Conservation (phyloP, 768 basidiomycete genomes). For the Suillus plorans region DNA sequence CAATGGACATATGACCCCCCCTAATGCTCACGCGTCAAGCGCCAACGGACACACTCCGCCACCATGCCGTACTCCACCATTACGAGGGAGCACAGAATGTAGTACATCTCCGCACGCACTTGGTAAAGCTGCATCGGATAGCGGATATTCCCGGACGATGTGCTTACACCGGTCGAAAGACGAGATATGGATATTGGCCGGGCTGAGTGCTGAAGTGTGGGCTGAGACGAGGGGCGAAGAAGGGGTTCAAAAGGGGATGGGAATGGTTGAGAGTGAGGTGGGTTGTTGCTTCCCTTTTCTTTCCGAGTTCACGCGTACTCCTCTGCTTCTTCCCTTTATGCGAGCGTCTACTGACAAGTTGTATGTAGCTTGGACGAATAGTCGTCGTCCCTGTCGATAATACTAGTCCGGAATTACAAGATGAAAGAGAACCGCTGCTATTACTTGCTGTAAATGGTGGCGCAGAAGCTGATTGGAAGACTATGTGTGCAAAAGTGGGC, state of each 20-base stretch:
- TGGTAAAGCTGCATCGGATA: not conserved
- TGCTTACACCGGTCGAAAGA: slow-evolving; percentile 55
- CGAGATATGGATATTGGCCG: slow-evolving; percentile 69
- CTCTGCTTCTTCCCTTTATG: not conserved
- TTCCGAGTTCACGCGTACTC: slow-evolving; percentile 1
- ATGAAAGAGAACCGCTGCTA: slow-evolving; percentile 53
- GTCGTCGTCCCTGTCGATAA: slow-evolving; percentile 61
- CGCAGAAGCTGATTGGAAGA: slow-evolving; percentile 62
- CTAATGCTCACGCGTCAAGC: not conserved
- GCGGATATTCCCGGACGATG: not conserved
- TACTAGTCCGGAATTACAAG: slow-evolving; percentile 23
- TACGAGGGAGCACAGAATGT: not conserved
- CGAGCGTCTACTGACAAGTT: not conserved
- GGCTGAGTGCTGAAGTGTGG: slow-evolving; percentile 76
- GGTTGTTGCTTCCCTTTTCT: slow-evolving; percentile 16
- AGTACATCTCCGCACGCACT: too few relatives aligned
- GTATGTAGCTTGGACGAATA: slow-evolving; percentile 64
- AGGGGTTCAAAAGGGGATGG: slow-evolving; percentile 23
- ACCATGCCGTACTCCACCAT: not conserved
- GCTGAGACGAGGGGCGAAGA: slow-evolving; percentile 63
- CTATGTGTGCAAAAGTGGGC: slow-evolving; percentile 60
- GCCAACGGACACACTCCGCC: not conserved
- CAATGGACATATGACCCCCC: not conserved
- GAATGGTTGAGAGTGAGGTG: slow-evolving; percentile 81
- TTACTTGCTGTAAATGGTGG: slow-evolving; percentile 69